Evolutionary conservation across 805 yeast species (phyloP), one percentile per base, ranked within the genome.

Genomic region (Sugiyamaella boreocaroliniensis): DNA sequence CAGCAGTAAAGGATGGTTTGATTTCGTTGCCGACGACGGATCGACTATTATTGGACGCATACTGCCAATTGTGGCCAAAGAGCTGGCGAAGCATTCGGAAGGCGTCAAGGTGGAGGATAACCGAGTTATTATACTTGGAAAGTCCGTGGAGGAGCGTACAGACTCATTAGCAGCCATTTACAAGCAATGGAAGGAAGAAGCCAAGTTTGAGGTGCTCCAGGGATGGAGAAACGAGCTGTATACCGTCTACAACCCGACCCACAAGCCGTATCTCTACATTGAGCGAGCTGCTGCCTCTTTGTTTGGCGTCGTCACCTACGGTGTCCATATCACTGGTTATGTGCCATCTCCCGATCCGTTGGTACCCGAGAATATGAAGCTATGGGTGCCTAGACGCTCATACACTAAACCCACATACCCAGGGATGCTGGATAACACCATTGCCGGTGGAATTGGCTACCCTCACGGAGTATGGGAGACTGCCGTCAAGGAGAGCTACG

Each of bases 371-470:
- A 57, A 50, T 37, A 32, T 58, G 50, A 53, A 53, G 20, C 48
- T 73, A 16, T 93, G 98, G 98, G 76, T 92, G 9, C 96, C 99
- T 0, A 72, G 88, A 55, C 72, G 99, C 58, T 77, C 97, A 0
- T 66, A 72, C 4, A 76, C 81, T 1, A 93, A 93, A 66, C 84
- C 84, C 15, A 93, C 99, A 0, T 92, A 80, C 71, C 98, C 99
- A 0, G 85, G 86, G 0, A 85, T 81, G 86, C 76, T 90, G 40
- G 99, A 93, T 66, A 92, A 90, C 66, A 89, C 95, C 0, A 86
- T 93, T 6, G 99, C 96, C 0, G 99, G 99, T 1, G 99, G 99
- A 0, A 63, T 93, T 3, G 97, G 95, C 0, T 76, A 83, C 65
- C 96, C 96, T 0, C 73, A 79, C 58, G 88, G 89, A 0, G 71